Evolutionary conservation across 2,329 filamentous ascomycete species (phyloP).

Genomic region (Monilinia vaccinii-corymbosi): DNA sequence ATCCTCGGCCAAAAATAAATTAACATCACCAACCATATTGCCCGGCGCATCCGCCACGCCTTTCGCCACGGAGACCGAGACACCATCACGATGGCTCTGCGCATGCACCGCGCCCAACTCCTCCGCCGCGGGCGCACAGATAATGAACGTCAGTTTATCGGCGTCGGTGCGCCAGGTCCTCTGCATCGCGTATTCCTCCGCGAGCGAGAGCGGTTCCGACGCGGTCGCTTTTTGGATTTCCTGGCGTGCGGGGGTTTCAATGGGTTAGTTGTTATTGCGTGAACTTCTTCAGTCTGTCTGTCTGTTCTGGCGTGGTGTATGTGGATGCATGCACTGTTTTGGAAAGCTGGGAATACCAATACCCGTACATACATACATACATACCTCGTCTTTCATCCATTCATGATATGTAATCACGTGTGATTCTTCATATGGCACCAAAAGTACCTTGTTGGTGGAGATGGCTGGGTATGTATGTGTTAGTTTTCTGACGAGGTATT

Average conservation of each 20-base stretch:
- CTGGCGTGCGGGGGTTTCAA: too few relatives aligned
- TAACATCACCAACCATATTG: constrained; percentile 65
- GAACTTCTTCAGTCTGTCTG: too few relatives aligned
- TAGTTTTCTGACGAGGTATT: background rate
- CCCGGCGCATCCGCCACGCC: constrained; percentile 39
- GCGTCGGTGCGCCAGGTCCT: constrained; percentile 69
- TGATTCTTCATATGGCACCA: constrained; percentile 75
- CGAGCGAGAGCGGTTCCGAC: constrained; percentile 71
- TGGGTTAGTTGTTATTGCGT: constrained; percentile 1
- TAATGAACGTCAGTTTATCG: constrained; percentile 90
- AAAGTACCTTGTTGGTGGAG: constrained; percentile 53
- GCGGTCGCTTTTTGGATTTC: constrained; percentile 76
- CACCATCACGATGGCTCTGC: too few relatives aligned
- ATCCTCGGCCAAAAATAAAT: constrained; percentile 62
- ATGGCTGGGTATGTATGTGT: constrained; percentile 50
- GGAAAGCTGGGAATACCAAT: too few relatives aligned
- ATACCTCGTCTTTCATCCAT: constrained; percentile 65
- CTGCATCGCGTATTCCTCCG: constrained; percentile 87
- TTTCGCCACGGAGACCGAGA: background rate
- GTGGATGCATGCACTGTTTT: too few relatives aligned
- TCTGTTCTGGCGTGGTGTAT: too few relatives aligned
- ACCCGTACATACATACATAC: too few relatives aligned
- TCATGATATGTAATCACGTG: constrained; percentile 78
- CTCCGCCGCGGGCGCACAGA: constrained; percentile 39
- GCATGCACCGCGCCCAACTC: too few relatives aligned